Percentiles rank a stretch among this genome's conserved stretches.
Conservation (phyloP, 805 yeast genomes). For the Metschnikowia shivogae region DNA sequence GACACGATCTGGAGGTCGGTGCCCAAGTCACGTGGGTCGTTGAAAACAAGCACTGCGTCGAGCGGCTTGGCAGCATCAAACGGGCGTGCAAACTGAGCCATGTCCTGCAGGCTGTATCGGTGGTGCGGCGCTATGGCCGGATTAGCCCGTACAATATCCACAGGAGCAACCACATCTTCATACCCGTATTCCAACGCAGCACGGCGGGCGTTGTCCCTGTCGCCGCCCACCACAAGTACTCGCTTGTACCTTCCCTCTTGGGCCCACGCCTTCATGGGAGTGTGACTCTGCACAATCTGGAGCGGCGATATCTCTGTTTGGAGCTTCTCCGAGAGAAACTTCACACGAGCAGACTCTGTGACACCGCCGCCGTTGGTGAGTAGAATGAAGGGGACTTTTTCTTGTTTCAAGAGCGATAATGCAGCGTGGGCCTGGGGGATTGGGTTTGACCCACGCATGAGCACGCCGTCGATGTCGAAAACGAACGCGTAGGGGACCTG, state of each 20-base stretch:
- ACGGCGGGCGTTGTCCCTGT: constrained; percentile 58
- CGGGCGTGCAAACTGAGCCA: constrained; percentile 37
- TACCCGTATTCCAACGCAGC: constrained; percentile 81
- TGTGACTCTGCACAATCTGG: constrained; percentile 83
- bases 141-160: constrained; percentile 60
- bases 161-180: constrained; percentile 64
- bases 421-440: constrained; percentile 65
- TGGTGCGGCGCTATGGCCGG: constrained; percentile 69
- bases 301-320: constrained; percentile 45
- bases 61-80: constrained; percentile 38
- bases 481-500: constrained; percentile 28
- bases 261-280: constrained; percentile 68
- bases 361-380: constrained; percentile 91
- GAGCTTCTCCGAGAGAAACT: constrained; percentile 45
- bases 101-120: constrained; percentile 43
- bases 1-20: constrained; percentile 75
- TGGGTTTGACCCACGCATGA: constrained; percentile 67
- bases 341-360: constrained; percentile 57
- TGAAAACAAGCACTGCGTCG: constrained; percentile 78
- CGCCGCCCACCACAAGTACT: constrained; percentile 84
- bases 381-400: constrained; percentile 70
- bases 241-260: constrained; percentile 44
- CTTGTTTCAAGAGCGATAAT: constrained; percentile 46
- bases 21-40: constrained; percentile 87
- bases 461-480: constrained; percentile 78